A percentile compares a stretch with the other conserved stretches of the same genome.
These are phyloP conservation scores for Irpex sp. DNA, from an alignment of 1,284 basidiomycete genomes.

Conservation along the genomic window DNA sequence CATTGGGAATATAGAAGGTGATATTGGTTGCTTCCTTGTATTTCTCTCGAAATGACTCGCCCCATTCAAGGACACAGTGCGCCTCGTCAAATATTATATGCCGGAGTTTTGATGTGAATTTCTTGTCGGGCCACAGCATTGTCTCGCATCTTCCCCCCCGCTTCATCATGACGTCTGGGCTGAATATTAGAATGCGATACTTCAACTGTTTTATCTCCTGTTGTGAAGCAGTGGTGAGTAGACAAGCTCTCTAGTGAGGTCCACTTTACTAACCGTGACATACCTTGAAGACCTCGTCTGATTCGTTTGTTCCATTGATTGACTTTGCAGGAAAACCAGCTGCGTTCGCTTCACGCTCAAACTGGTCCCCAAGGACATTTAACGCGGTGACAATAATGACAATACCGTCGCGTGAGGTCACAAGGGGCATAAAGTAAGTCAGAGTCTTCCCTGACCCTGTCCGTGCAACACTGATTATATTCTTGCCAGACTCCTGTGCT, in stretches of 20 bases:
- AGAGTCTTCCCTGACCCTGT: conserved; percentile 15
- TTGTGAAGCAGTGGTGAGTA: not conserved
- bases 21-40: conserved; percentile 21
- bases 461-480: conserved; percentile 2
- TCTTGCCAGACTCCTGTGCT: too few species aligned
- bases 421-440: conserved; percentile 12
- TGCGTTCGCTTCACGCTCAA: conserved; percentile 1
- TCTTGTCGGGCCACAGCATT: conserved; percentile 19
- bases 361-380: conserved; percentile 18
- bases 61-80: conserved; percentile 35
- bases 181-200: conserved; percentile 26
- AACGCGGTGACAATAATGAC: conserved; percentile 16
- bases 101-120: conserved; percentile 21
- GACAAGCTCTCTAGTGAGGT: too few species aligned
- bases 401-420: conserved; percentile 3
- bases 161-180: conserved; percentile 28
- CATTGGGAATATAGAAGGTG: not conserved
- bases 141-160: conserved; percentile 16
- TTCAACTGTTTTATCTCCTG: conserved; percentile 28
- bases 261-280: too few species aligned
- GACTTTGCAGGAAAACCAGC: conserved; percentile 10
- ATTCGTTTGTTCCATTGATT: not conserved
- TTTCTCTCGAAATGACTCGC: conserved; percentile 26
- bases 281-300: too few species aligned
- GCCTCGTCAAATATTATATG: conserved; percentile 33